These are phyloP conservation scores for Hanseniaspora valbyensis DNA, from an alignment of 805 yeast species.

Conservation along the genomic window DNA sequence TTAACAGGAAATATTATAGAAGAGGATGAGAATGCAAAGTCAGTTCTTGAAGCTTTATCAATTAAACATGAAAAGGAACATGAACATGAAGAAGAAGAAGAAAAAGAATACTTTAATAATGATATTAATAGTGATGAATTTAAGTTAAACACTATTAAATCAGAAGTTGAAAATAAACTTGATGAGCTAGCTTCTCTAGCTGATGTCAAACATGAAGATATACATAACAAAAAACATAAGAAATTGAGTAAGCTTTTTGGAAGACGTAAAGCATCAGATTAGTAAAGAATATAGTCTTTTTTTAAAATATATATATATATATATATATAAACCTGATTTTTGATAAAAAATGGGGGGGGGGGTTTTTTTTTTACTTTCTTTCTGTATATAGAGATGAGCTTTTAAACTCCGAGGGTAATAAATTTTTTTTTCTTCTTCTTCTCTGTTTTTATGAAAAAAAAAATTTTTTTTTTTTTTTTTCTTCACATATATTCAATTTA, in stretches of 20 bases:
- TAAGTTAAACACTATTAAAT: background rate
- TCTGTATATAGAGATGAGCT: background rate
- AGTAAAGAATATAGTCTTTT: background rate
- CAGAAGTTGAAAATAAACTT: background rate
- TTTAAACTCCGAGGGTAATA: background rate
- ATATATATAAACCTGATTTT: background rate
- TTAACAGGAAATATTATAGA: background rate
- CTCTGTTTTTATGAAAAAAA: background rate
- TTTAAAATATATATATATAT: background rate
- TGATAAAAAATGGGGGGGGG: too few relatives aligned
- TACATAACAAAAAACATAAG: conserved; percentile 1
- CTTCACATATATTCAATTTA: too few relatives aligned
- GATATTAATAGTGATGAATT: conserved; percentile 12
- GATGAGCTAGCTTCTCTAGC: background rate
- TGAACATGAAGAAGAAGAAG: background rate
- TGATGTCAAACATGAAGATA: background rate
- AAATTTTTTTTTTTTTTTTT: too few relatives aligned
- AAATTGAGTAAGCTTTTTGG: conserved; percentile 13
- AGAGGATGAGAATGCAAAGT: background rate
- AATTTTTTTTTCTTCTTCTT: background rate
- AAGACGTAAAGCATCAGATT: background rate
- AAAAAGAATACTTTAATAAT: background rate
- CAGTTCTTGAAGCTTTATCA: background rate
- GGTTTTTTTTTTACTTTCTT: background rate
- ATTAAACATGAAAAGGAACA: too few relatives aligned